phyloP scores from a whole-genome alignment of 371 early-diverging fungal genomes.

The Apophysomyces variabilis region DNA sequence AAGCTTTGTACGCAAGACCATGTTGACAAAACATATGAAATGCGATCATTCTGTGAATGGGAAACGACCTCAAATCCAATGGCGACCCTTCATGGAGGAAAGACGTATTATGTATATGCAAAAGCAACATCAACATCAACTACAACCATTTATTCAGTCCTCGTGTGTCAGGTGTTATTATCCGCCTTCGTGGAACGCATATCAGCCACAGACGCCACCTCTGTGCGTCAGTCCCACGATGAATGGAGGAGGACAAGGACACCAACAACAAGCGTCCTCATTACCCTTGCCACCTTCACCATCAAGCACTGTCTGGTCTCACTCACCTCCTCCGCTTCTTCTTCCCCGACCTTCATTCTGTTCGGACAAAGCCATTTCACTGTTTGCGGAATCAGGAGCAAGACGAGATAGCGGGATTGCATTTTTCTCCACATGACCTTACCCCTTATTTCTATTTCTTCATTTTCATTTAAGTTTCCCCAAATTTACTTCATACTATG shows the following conservation, averaged over 20 bases:
- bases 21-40: slow-evolving; percentile 70
- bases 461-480: neutral
- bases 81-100: slow-evolving; percentile 56
- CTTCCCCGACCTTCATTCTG: slow-evolving; percentile 15
- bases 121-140: slow-evolving; percentile 28
- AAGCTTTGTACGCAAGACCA: slow-evolving; percentile 73
- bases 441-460: slow-evolving; percentile 9
- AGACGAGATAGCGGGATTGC: slow-evolving; percentile 35
- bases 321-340: slow-evolving; percentile 14
- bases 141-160: slow-evolving; percentile 14
- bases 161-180: slow-evolving; percentile 11
- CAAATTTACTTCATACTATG: slow-evolving; percentile 2
- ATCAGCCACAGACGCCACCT: slow-evolving; percentile 24
- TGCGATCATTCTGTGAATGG: slow-evolving; percentile 42
- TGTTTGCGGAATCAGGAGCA: slow-evolving; percentile 20
- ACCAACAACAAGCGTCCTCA: slow-evolving; percentile 1
- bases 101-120: slow-evolving; percentile 40
- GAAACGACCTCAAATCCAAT: slow-evolving; percentile 49
- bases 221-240: slow-evolving; percentile 28
- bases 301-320: slow-evolving; percentile 29
- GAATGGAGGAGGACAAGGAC: slow-evolving; percentile 18
- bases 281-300: slow-evolving; percentile 35
- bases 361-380: slow-evolving; percentile 6
- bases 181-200: slow-evolving; percentile 19
- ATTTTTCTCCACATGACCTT: slow-evolving; percentile 24